Evolutionary conservation across 257 asterid species (phyloP).

Genomic region (Anisodus tanguticus): DNA sequence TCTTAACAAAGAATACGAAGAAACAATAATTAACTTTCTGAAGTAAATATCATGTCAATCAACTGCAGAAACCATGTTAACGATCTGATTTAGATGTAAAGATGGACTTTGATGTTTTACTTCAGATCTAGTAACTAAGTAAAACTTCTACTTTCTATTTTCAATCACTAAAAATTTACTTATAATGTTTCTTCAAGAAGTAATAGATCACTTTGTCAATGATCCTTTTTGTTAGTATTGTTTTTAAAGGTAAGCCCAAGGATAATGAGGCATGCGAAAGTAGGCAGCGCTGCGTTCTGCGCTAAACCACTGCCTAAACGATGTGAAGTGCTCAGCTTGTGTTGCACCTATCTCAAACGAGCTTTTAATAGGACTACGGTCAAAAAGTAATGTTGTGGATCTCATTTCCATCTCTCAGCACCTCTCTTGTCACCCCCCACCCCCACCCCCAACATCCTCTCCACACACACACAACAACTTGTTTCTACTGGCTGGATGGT

Average conservation of each 20-base stretch:
- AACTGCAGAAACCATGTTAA: background rate
- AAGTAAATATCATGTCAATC: conserved; percentile 21
- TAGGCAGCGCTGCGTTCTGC: background rate
- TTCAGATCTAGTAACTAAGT: background rate
- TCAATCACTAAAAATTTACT: background rate
- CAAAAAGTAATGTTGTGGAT: background rate
- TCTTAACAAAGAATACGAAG: background rate
- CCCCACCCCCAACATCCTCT: no score
- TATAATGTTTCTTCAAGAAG: background rate
- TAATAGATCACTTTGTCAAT: conserved; percentile 1
- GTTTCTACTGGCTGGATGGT: no score
- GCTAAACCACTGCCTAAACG: background rate
- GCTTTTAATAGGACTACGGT: background rate
- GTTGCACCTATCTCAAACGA: background rate
- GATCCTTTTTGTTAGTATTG: background rate
- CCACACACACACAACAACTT: no score
- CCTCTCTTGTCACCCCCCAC: no score
- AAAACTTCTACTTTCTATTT: background rate
- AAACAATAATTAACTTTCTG: conserved; percentile 12
- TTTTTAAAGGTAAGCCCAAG: background rate
- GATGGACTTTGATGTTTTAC: background rate
- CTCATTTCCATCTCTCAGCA: background rate
- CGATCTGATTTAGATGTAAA: background rate
- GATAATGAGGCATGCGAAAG: background rate
- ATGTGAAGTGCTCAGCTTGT: conserved; percentile 1